Evolutionary conservation across 2,329 filamentous ascomycete species (phyloP), one percentile per base, ranked within the genome.

Genomic region (Fusarium domesticum): DNA sequence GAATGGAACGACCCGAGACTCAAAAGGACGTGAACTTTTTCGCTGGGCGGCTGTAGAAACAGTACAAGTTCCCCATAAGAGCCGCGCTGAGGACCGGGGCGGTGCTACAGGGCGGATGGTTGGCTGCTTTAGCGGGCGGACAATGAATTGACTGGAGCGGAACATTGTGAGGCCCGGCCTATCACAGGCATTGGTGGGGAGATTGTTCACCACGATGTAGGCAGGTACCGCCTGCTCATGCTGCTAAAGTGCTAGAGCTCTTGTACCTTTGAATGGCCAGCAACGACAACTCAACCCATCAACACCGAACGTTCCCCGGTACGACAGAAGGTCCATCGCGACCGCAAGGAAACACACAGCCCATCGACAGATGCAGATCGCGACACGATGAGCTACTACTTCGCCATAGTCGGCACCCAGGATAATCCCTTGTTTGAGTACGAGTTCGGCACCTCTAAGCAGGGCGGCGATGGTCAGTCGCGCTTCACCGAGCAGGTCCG

Each of bases 351-450:
- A 23, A 15, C 31, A 31, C 17, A 34, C 23, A 10, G 15, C n/a
- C 19, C 37, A 42, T 25, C 33, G 28, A 43, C 15, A 16, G 56
- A 68, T 59, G 61, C 59, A 49, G 50, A 52, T 28, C 45, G 50
- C 57, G 45, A 45, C 54, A 75, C 58, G 53, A 97, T 97, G 93
- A 96, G 91, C 48, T 98, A 97, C 78, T 96, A 96, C 75, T 97
- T 98, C 72, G 88, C 88, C 64, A 96, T 98, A 58, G 83, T 98
- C 67, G 93, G 91, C 64, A 95, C 90, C 17, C 88, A 89, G 60
- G 93, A 98, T 74, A 95, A 92, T 64, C 92, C 93, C 25, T 81
- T 98, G 57, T 98, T 97, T 73, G 92, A 95, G 72, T 83, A 95
- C 70, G 91, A 96, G 65, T 98, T 98, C 67, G 93, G 93, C 60